Evolutionary conservation across 179 eudicot species (phyloP), one percentile per base, ranked within the genome.

Genomic region (Amaranthus tricolor): DNA sequence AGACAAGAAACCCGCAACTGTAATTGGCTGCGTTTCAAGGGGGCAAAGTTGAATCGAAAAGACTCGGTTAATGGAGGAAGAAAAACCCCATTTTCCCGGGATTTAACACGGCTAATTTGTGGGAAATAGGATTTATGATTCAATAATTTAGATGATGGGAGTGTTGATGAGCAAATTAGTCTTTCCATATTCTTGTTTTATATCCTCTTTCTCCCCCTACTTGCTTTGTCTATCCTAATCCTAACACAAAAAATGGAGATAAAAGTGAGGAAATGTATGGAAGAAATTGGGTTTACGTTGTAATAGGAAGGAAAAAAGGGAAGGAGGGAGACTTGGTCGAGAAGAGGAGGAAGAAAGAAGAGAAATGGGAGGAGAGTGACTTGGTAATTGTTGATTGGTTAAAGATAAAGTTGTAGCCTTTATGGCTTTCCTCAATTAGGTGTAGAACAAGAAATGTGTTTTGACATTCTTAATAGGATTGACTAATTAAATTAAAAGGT

Each of bases 141-240:
- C 40, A 31, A 31, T 71, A 82, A 72, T 71, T 85, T 88, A 2
- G 86, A 77, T 31, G 86, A 77, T 50, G 90, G 75, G 54, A 77
- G 50, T 9, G 87, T 47, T 57, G 85, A 84, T 15, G 87, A 84
- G 80, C 81, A 78, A 73, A 92, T 86, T 59, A 92, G 85, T 83
- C 86, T 85, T 85, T 90, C 96, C 97, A 92, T 92, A 56, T 15
- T 60, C 44, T 14, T 14, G 24, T 0, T 3, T 58, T 51, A 69
- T 71, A 67, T 48, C 19, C 40, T 9, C 13, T 68, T 60, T 40
- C 63, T 68, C 45, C 66, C 40, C 76, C 71, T 50, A 51, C 69
- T 60, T 40, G 8, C 72, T 53, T 45, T 53, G 50, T 40, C 68
- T 44, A 52, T 14, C 14, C 60, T 50, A 64, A 21, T 19, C 59